Percentiles rank a stretch among this genome's conserved stretches.
Conservation (phyloP, 257 asterid species). For the Leonotis leonurus region DNA sequence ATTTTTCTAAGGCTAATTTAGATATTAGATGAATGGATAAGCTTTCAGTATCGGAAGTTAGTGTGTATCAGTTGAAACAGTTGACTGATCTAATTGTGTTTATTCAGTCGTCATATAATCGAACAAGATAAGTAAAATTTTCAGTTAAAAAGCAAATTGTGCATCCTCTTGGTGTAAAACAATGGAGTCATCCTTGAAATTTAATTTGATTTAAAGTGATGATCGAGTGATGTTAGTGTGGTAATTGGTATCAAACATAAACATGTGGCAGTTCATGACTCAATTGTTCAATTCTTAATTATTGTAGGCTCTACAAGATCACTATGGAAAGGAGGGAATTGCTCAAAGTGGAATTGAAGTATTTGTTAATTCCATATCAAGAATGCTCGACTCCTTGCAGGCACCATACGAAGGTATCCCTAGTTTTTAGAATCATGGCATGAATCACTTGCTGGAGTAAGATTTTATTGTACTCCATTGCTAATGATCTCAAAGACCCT, state of each 20-base stretch:
- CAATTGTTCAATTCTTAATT: slow-evolving; percentile 4
- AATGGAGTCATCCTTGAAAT: neutral
- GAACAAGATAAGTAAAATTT: slow-evolving; percentile 5
- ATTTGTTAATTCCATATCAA: slow-evolving; percentile 51
- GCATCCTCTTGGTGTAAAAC: slow-evolving; percentile 4
- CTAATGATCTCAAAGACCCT: slow-evolving; percentile 5
- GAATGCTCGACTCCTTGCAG: slow-evolving; percentile 55
- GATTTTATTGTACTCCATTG: neutral
- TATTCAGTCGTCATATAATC: neutral
- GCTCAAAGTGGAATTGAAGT: slow-evolving; percentile 52
- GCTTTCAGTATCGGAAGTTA: slow-evolving; percentile 9
- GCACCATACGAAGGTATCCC: slow-evolving; percentile 53
- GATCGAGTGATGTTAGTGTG: neutral
- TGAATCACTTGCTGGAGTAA: neutral
- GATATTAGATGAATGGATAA: neutral
- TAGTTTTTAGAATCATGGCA: neutral
- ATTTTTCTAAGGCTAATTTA: neutral
- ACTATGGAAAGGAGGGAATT: slow-evolving; percentile 53
- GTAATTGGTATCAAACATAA: neutral
- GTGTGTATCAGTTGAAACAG: neutral
- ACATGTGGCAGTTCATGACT: neutral
- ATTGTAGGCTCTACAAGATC: slow-evolving; percentile 58
- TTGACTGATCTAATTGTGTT: slow-evolving; percentile 1
- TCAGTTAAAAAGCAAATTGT: neutral
- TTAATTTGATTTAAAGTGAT: neutral